Evolutionary conservation across 1,284 basidiomycete genomes (phyloP), one percentile per base, ranked within the genome.

Genomic region (Ceratobasidium theobromae): DNA sequence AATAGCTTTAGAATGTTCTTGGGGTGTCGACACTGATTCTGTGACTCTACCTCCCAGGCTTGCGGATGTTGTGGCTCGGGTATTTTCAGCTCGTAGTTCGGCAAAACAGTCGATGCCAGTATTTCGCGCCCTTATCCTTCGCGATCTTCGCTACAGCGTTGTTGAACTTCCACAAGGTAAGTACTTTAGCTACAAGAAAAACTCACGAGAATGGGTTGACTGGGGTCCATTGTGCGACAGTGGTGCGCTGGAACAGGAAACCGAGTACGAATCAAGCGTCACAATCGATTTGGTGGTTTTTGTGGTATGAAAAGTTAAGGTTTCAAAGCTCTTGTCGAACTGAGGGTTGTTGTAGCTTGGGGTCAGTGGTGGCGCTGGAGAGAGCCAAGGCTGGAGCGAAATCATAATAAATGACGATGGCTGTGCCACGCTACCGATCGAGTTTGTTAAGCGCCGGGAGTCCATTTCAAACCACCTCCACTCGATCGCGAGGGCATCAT

Each of bases 161-260:
- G n/a, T n/a, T n/a, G n/a, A n/a, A n/a, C n/a, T n/a, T n/a, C n/a
- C n/a, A n/a, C n/a, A n/a, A n/a, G n/a, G n/a, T n/a, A n/a, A n/a
- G n/a, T n/a, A n/a, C n/a, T n/a, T n/a, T n/a, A n/a, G n/a, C n/a
- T n/a, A n/a, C n/a, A n/a, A n/a, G n/a, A n/a, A n/a, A n/a, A n/a
- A 48, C 46, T 18, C n/a, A 58, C 55, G 1, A 48, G 30, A 32
- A 58, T 48, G 30, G 55, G 43, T 18, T 58, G 55, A 23, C 55
- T 58, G 30, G 43, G 8, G 45, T 35, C 45, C 55, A 58, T 58
- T 18, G 12, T 46, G 30, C n/a, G n/a, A n/a, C n/a, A n/a, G n/a
- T n/a, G n/a, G n/a, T n/a, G n/a, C n/a, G n/a, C n/a, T n/a, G n/a
- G n/a, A n/a, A n/a, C n/a, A n/a, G n/a, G n/a, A n/a, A 38, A 38